Conservation (phyloP, 2,329 filamentous ascomycete species). For the Myriosclerotinia curreyana region DNA sequence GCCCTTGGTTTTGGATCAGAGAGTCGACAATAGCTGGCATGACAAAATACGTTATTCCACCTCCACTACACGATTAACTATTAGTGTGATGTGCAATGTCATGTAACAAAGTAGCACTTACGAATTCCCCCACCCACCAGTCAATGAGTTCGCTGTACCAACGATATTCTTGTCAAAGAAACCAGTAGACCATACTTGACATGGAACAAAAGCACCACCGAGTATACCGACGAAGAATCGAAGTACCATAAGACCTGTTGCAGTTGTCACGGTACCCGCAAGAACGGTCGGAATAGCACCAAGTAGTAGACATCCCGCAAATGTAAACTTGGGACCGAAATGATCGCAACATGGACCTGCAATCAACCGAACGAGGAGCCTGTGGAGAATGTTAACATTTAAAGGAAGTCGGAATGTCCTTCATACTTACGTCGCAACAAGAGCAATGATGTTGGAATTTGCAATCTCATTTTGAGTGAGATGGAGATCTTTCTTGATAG, state of each 20-base stretch:
- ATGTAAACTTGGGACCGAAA: constrained; percentile 77
- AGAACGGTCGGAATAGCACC: constrained; percentile 80
- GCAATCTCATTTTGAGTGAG: constrained; percentile 69
- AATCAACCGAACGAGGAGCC: constrained; percentile 68
- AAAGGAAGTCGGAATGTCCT: background rate
- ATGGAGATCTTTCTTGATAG: constrained; percentile 74
- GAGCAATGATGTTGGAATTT: constrained; percentile 87
- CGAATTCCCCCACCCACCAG: constrained; percentile 81
- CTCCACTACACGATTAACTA: constrained; percentile 48
- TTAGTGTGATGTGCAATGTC: background rate
- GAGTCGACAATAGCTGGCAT: constrained; percentile 90
- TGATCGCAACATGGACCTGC: constrained; percentile 83
- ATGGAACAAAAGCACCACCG: constrained; percentile 76
- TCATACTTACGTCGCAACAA: constrained; percentile 57
- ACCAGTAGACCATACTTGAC: constrained; percentile 87
- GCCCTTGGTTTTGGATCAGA: constrained; percentile 56
- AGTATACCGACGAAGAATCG: constrained; percentile 81
- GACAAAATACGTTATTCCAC: constrained; percentile 88
- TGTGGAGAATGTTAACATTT: constrained; percentile 21
- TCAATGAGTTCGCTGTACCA: constrained; percentile 81
- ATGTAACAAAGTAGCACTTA: background rate
- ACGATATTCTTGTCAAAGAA: constrained; percentile 94
- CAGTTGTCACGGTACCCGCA: constrained; percentile 70
- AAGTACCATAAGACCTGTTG: constrained; percentile 64
- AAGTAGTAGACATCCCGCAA: constrained; percentile 70